Evolutionary conservation across 2,329 filamentous ascomycete species (phyloP).

Genomic region (Nigrospora osmanthi): DNA sequence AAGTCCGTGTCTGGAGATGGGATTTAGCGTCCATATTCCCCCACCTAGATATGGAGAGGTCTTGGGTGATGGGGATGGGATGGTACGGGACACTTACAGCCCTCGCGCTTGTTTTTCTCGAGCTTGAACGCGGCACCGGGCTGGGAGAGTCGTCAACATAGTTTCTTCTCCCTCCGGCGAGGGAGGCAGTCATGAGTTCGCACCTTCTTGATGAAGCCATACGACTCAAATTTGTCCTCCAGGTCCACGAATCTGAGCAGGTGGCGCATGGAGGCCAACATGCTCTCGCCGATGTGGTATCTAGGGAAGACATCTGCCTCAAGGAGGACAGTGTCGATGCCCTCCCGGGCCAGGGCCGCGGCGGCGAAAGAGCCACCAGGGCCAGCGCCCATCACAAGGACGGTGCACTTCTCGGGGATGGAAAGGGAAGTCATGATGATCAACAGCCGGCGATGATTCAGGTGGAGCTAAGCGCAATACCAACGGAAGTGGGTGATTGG

Average conservation of each 20-base stretch:
- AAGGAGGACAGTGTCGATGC: slow-evolving; percentile 32
- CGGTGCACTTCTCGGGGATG: slow-evolving; percentile 20
- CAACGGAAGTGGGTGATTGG: too few species aligned
- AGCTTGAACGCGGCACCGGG: too few species aligned
- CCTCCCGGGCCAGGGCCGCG: slow-evolving; percentile 32
- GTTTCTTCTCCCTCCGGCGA: slow-evolving; percentile 7
- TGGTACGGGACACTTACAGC: too few species aligned
- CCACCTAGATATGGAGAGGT: too few species aligned
- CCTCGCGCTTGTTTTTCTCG: too few species aligned
- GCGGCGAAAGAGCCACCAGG: slow-evolving; percentile 38
- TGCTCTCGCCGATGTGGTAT: slow-evolving; percentile 30
- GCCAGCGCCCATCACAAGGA: slow-evolving; percentile 35
- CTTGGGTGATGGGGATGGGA: too few species aligned
- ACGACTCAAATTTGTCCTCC: slow-evolving; percentile 25
- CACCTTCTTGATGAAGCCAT: slow-evolving; percentile 34
- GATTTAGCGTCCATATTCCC: too few species aligned
- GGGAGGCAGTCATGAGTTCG: slow-evolving; percentile 25
- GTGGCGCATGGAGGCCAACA: slow-evolving; percentile 29
- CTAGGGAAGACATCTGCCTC: slow-evolving; percentile 34
- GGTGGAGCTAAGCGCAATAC: not conserved
- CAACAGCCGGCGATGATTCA: not conserved
- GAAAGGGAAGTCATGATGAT: not conserved
- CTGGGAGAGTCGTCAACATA: too few species aligned
- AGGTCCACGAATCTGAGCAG: slow-evolving; percentile 36
- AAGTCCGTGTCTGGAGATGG: slow-evolving; percentile 33